phyloP scores from a whole-genome alignment of 495 filamentous ascomycete species.

The Trichoderma gamsii region DNA sequence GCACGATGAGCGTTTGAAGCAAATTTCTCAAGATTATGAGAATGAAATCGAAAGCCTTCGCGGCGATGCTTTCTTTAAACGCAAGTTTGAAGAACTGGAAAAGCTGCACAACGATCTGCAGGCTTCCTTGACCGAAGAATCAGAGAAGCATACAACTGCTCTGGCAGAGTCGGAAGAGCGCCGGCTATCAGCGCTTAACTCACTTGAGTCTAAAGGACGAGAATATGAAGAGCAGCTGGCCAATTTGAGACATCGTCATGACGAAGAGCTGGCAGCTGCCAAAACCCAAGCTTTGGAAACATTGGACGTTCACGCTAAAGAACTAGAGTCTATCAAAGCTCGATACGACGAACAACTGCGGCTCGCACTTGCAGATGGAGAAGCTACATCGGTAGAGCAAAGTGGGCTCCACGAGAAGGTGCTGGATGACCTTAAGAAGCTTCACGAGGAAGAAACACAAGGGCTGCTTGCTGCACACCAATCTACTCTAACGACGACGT shows the following conservation, averaged over 20 bases:
- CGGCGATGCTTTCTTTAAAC: conserved; percentile 50
- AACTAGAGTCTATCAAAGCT: conserved; percentile 37
- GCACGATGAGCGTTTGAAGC: conserved; percentile 44
- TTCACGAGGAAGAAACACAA: not conserved
- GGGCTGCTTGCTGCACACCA: conserved; percentile 24
- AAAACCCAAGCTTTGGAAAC: conserved; percentile 36
- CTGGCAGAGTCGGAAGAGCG: conserved; percentile 35
- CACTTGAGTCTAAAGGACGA: conserved; percentile 36
- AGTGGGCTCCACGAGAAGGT: not conserved
- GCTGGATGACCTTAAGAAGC: conserved; percentile 29
- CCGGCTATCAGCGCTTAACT: conserved; percentile 29
- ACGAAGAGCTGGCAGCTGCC: conserved; percentile 39
- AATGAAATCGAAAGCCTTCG: conserved; percentile 51
- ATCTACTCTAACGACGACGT: conserved; percentile 25
- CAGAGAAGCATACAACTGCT: conserved; percentile 32
- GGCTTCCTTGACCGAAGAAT: conserved; percentile 34
- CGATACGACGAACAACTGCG: conserved; percentile 32
- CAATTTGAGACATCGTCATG: conserved; percentile 39
- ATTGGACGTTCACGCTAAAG: conserved; percentile 30
- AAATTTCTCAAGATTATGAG: conserved; percentile 48
- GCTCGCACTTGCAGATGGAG: conserved; percentile 30
- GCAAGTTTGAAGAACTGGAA: conserved; percentile 46
- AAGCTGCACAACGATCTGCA: conserved; percentile 39
- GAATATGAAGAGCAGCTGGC: conserved; percentile 39
- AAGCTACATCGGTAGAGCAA: conserved; percentile 23